These are phyloP conservation scores for Lactifluus volemus DNA, from an alignment of 768 basidiomycete genomes.

Conservation along the genomic window DNA sequence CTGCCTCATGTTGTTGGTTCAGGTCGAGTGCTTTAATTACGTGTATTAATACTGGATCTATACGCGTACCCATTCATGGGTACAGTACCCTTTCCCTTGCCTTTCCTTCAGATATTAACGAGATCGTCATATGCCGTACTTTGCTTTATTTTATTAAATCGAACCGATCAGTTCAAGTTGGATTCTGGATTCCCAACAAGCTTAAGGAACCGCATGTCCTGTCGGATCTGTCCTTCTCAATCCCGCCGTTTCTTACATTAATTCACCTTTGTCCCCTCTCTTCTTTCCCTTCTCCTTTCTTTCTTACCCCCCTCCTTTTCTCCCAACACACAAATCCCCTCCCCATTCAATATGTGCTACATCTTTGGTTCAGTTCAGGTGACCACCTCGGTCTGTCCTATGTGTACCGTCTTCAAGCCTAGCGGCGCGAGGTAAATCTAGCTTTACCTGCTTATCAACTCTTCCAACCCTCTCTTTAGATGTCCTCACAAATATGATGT, in stretches of 20 bases:
- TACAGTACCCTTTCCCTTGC: slow-evolving; percentile 18
- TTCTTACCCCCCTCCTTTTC: slow-evolving; percentile 6
- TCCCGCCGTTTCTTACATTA: slow-evolving; percentile 26
- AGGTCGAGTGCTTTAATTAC: slow-evolving; percentile 5
- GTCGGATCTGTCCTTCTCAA: slow-evolving; percentile 22
- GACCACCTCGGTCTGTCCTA: slow-evolving; percentile 60
- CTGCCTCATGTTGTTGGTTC: neutral
- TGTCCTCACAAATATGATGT: slow-evolving; percentile 71
- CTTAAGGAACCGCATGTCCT: slow-evolving; percentile 31
- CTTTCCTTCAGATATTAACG: slow-evolving; percentile 3
- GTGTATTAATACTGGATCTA: slow-evolving; percentile 4
- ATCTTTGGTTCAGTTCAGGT: slow-evolving; percentile 60
- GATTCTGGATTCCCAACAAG: slow-evolving; percentile 12
- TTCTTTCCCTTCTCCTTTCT: slow-evolving; percentile 25
- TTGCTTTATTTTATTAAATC: slow-evolving; percentile 22
- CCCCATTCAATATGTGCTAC: slow-evolving; percentile 54
- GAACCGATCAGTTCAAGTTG: slow-evolving; percentile 34
- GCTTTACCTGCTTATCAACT: slow-evolving; percentile 7
- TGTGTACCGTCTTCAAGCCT: slow-evolving; percentile 77
- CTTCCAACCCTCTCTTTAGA: slow-evolving; percentile 32
- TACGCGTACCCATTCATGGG: slow-evolving; percentile 3
- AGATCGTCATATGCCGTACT: slow-evolving; percentile 23
- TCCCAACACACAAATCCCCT: slow-evolving; percentile 6
- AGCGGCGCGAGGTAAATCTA: slow-evolving; percentile 42
- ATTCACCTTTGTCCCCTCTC: slow-evolving; percentile 33